Evolutionary conservation across 768 basidiomycete genomes (phyloP), one percentile per base, ranked within the genome.

Genomic region (Auriscalpium vulgare): DNA sequence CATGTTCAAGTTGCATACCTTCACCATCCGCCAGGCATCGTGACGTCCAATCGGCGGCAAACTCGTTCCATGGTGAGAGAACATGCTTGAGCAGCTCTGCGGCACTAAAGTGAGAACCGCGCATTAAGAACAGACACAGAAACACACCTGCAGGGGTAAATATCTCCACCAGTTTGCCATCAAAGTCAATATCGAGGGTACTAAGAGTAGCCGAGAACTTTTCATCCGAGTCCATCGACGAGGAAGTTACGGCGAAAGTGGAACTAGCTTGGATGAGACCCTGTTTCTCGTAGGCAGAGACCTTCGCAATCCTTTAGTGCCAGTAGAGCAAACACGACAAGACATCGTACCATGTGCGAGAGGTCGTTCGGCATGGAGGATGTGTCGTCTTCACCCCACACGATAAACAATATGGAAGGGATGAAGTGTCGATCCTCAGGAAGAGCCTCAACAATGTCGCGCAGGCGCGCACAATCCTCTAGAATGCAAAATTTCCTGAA

Each of bases 401-500:
- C 75, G 49, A 91, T 69, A 4, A 84, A 68, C 16, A 90, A 55
- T 2, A 90, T 67, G 2, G 81, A 79, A 13, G 88, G 86, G 16
- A 78, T 65, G 60, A 83, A 90, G 67, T 81, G 79, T 17, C 80
- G 79, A 49, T 77, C 73, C 1, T 70, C 58, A 1, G 83, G 82
- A 17, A 88, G 69, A 0, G 72, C 66, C 50, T 80, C 72, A 34
- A 88, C 66, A 17, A 88, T 72, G 56, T 88, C 83, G 37, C 86
- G 79, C 19, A 91, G 69, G 21, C 88, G 81, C 34, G 82, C 69
- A 61, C 85, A 87, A 64, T 91, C 88, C 57, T 87, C 87, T 34
- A 90, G 69, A 40, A 83, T 69, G 6, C 82, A 81, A 65, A 83
- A 88, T 74, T 87, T 85, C 63, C 85, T 88, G 62, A 0, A 38